Conservation (phyloP, 768 basidiomycete genomes). For the Mycena latifolia region DNA sequence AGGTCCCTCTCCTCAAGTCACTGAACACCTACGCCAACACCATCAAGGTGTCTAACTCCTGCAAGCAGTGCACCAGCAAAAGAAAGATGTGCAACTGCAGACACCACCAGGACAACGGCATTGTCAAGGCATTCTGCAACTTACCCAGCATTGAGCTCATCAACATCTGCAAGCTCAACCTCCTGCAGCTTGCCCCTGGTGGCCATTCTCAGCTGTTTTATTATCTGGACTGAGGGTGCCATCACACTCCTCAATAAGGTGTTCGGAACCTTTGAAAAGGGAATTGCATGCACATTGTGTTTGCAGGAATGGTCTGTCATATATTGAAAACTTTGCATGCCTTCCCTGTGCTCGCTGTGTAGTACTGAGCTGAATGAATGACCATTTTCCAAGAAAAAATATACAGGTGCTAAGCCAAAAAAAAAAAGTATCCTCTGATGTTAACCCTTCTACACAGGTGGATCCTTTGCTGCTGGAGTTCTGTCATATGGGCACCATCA, state of each 20-base stretch:
- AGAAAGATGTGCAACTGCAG: conserved; percentile 98
- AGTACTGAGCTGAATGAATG: too few relatives aligned
- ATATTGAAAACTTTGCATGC: too few relatives aligned
- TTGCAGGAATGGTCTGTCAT: too few relatives aligned
- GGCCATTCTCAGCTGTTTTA: conserved; percentile 98
- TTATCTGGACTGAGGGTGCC: conserved; percentile 98
- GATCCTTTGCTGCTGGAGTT: too few relatives aligned
- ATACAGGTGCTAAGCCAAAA: too few relatives aligned
- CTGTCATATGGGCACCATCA: too few relatives aligned
- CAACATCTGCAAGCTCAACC: conserved; percentile 93
- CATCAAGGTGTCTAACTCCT: conserved; percentile 96
- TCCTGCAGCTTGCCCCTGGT: conserved; percentile 99
- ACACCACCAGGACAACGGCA: conserved; percentile 96
- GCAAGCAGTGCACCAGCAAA: conserved; percentile 96
- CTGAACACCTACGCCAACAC: conserved; percentile 93
- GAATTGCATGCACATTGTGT: too few relatives aligned
- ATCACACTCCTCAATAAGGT: conserved; percentile 94
- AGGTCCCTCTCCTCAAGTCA: conserved; percentile 92
- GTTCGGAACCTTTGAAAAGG: conserved; percentile 95
- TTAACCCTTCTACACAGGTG: too few relatives aligned
- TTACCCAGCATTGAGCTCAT: conserved; percentile 84
- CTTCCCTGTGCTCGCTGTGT: too few relatives aligned
- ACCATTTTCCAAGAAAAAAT: too few relatives aligned
- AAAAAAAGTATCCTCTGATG: too few relatives aligned
- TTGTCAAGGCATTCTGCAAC: conserved; percentile 99